Conservation (phyloP, 2,329 filamentous ascomycete species). For the Capronia americana region DNA sequence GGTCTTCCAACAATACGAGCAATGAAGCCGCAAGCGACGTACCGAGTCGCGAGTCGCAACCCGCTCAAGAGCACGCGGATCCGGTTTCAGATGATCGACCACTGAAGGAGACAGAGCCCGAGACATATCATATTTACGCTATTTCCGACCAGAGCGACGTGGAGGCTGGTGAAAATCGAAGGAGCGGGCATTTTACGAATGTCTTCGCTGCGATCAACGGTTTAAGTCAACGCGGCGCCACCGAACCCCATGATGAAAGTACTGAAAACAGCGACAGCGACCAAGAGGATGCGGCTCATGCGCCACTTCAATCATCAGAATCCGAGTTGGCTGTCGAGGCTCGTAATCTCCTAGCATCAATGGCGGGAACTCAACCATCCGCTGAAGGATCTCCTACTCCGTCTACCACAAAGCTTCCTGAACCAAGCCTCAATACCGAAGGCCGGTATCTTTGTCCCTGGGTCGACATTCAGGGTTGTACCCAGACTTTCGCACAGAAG, state of each 20-base stretch:
- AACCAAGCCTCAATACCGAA: constrained; percentile 3
- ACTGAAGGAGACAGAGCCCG: constrained; percentile 35
- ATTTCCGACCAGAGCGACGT: constrained; percentile 28
- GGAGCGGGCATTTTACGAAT: background rate
- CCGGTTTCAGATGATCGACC: constrained; percentile 6
- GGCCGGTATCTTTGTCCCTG: constrained; percentile 35
- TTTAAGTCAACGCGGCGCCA: background rate
- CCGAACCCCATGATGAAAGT: background rate
- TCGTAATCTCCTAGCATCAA: constrained; percentile 5
- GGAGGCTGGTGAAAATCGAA: constrained; percentile 1
- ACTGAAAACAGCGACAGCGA: background rate
- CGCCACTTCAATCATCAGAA: background rate
- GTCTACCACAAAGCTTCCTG: background rate
- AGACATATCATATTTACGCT: constrained; percentile 38
- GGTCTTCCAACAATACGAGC: constrained; percentile 1
- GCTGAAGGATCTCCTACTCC: background rate
- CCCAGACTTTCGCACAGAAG: constrained; percentile 27
- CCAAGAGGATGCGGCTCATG: background rate
- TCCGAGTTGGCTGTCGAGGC: background rate
- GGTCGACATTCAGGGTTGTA: constrained; percentile 25
- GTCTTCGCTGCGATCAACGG: constrained; percentile 6
- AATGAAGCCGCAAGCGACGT: background rate
- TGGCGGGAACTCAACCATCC: background rate
- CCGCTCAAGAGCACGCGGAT: background rate
- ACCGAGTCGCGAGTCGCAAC: background rate